Conservation (phyloP, 768 basidiomycete species). For the Leccinum ochraceum region DNA sequence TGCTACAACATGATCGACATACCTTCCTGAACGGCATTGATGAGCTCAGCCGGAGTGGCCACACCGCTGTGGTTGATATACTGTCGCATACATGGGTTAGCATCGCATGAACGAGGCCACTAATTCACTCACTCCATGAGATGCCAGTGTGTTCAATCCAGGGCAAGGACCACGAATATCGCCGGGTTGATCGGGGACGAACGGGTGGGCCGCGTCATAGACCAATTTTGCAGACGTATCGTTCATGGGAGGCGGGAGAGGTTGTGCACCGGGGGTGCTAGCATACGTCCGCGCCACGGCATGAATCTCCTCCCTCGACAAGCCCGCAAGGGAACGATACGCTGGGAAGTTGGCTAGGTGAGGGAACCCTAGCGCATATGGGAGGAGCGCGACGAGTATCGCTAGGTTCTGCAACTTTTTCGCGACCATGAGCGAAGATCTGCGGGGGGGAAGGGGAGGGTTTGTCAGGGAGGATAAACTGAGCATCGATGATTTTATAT, state of each 20-base stretch:
- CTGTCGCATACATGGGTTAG: constrained; percentile 5
- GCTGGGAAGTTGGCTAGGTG: constrained; percentile 19
- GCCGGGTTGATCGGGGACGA: constrained; percentile 9
- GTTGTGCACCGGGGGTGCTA: constrained; percentile 26
- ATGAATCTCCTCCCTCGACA: constrained; percentile 20
- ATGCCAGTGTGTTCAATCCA: constrained; percentile 27
- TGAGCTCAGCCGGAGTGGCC: constrained; percentile 24
- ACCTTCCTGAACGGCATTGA: constrained; percentile 27
- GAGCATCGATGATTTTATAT: constrained; percentile 6
- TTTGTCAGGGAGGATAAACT: no score
- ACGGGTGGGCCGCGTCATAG: constrained; percentile 23
- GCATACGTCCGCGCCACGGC: constrained; percentile 13
- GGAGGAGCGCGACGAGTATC: constrained; percentile 5
- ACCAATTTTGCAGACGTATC: constrained; percentile 28
- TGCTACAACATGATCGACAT: not conserved
- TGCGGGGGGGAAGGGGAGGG: not conserved
- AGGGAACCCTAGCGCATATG: constrained; percentile 4
- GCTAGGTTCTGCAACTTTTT: constrained; percentile 13
- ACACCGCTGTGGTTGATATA: constrained; percentile 23
- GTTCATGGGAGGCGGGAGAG: constrained; percentile 23
- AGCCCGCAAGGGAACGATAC: constrained; percentile 24
- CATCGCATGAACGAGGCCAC: not conserved
- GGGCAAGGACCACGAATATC: constrained; percentile 30
- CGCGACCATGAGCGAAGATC: not conserved
- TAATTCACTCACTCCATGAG: constrained; percentile 25